Evolutionary conservation across 306 rosid genomes (phyloP).

Genomic region (Aeschynomene evenia): DNA sequence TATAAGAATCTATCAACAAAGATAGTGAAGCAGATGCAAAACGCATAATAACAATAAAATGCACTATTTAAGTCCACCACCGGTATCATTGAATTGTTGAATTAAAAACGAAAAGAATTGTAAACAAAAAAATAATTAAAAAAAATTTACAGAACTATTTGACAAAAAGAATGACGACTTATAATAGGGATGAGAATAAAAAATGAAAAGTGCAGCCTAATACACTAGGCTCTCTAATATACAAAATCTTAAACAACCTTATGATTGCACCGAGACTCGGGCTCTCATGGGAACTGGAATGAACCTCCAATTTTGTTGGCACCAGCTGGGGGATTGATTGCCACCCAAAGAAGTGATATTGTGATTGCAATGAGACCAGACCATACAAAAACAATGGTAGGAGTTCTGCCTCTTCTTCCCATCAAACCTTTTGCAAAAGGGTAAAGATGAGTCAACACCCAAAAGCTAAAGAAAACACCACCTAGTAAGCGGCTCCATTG

Average conservation of each 20-base stretch:
- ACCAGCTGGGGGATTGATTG: constrained; percentile 88
- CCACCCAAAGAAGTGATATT: constrained; percentile 96
- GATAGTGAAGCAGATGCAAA: constrained; percentile 5
- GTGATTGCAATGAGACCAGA: constrained; percentile 91
- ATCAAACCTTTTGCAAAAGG: constrained; percentile 94
- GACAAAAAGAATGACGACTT: constrained; percentile 36
- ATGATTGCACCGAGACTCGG: too few relatives aligned
- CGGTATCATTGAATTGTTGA: constrained; percentile 20
- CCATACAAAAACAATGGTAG: constrained; percentile 98
- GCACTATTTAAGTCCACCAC: constrained; percentile 30
- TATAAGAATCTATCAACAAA: background rate
- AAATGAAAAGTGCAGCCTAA: too few relatives aligned
- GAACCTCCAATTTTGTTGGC: constrained; percentile 81
- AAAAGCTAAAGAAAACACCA: constrained; percentile 96
- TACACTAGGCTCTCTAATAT: too few relatives aligned
- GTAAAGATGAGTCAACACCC: constrained; percentile 93
- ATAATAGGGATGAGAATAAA: too few relatives aligned
- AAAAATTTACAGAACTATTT: background rate
- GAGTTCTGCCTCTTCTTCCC: constrained; percentile 95
- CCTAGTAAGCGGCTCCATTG: constrained; percentile 90
- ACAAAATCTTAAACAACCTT: too few relatives aligned
- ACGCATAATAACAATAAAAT: constrained; percentile 27
- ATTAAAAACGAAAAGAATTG: constrained; percentile 16
- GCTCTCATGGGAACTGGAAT: constrained; percentile 71
- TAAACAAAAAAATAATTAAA: constrained; percentile 37